Evolutionary conservation across 441 rosid species (phyloP).

Genomic region (Cnidoscolus chayamansa): DNA sequence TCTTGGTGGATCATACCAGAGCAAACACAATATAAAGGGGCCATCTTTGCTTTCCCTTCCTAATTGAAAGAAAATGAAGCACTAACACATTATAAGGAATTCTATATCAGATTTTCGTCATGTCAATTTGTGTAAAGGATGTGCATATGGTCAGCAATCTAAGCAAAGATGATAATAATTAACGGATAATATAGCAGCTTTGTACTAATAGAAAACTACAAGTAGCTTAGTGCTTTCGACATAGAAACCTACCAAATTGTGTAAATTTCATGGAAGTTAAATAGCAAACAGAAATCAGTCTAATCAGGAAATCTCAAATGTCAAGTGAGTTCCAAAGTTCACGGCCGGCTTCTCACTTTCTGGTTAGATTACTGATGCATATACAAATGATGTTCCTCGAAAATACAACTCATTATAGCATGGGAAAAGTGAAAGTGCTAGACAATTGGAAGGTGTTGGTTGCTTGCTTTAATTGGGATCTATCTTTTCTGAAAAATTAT

Average conservation of each 20-base stretch:
- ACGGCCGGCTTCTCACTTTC: background rate
- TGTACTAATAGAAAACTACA: background rate
- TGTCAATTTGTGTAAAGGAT: background rate
- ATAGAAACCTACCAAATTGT: background rate
- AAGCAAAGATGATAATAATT: constrained; percentile 3
- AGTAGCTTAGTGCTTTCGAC: background rate
- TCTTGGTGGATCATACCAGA: background rate
- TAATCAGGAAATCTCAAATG: background rate
- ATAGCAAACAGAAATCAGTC: background rate
- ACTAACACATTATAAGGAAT: no score
- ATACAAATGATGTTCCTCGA: background rate
- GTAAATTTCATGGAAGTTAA: background rate
- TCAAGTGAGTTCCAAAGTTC: background rate
- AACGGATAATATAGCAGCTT: background rate
- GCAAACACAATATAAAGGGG: background rate
- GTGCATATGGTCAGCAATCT: background rate
- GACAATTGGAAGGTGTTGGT: constrained; percentile 8
- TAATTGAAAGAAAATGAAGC: background rate
- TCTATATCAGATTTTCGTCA: no score
- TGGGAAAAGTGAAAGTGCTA: background rate
- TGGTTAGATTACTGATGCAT: no score
- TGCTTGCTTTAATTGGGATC: background rate
- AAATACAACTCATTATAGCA: background rate
- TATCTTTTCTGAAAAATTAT: background rate
- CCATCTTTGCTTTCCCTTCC: background rate